Base-by-base conservation (phyloP, 441 rosid species). In the Gossypium davidsonii region DNA sequence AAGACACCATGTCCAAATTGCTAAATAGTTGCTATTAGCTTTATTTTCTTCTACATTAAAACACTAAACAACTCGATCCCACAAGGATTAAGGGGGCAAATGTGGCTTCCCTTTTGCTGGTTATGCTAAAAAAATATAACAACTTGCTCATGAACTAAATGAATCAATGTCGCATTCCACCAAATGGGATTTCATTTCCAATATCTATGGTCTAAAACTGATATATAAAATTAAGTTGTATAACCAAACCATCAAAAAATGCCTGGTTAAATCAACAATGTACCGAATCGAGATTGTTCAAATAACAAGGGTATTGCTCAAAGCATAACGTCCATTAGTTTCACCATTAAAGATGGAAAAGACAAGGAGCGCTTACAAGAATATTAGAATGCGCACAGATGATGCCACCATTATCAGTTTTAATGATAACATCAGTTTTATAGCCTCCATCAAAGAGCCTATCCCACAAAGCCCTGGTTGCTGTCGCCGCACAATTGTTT, bases 351-450 rank as follows among this genome's bases (percentile, higher is more conserved):
- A 37, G 20, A 70, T 1, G 26, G 8, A 14, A 65, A 31, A 65
- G 14, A 26, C 4, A 4, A 20, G 49, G 67, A 62, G 48, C 48
- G 71, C 96, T 88, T 85, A 94, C 98, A 74, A 94, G 83, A 82
- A 94, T 72, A 73, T 74, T 85, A 60, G 96, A 83, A 71, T 92
- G 98, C 8, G 94, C 97, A 70, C 77, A 85, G 60, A 94, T 73
- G 26, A 80, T 70, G 57, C 87, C 88, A 49, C 89, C 85, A 67
- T 76, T 58, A 18, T 83, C 89, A 0, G 97, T 83, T 52, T 67
- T 73, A 60, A 94, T 83, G 10, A 46, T 37, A 51, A 92, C 94
- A 72, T 94, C 96, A 20, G 97, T 88, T 79, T 79, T 83, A 42
- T 83, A 86, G 56, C 89, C 99, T 72, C 83, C 86, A 25, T 92